Evolutionary conservation across 1,284 basidiomycete species (phyloP), one percentile per base, ranked within the genome.

Genomic region (Austroboletus niveus): DNA sequence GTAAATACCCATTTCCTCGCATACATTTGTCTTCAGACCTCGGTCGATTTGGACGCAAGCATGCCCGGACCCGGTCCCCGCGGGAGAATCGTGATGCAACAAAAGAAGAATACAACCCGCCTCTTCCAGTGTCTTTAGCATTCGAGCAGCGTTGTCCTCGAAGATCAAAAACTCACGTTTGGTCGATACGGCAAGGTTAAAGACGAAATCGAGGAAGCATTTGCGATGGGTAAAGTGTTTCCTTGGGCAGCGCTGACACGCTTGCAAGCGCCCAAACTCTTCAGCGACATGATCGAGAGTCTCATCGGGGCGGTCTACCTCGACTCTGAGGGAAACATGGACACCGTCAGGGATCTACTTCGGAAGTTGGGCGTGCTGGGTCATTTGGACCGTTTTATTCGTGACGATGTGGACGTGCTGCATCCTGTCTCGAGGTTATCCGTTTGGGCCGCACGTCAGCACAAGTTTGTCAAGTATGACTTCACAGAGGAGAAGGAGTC

Each of bases 261-360:
- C 30, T 74, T 89, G 46, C 86, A 91, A 64, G 85, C 90, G 2
- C 87, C 90, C 1, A 94, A 92, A 60, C 81, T 89, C 62, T 74
- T 89, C 59, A 86, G 83, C 57, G 87, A 91, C 68, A 82, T 87
- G 64, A 68, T 93, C 30, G 92, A 96, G 71, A 87, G 87, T 48
- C 61, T 93, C 22, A 73, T 95, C 27, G 92, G 92, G 6, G 91
- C 90, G 0, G 82, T 92, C 11, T 89, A 85, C 58, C 75, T 93
- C 34, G 93, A 96, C 67, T 80, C 82, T 1, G 65, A 64, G 1
- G 90, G 88, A 17, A 66, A 82, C 52, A 71, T 94, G 35, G 74
- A 78, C 15, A 71, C 72, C 10, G 78, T 83, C 30, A 76, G 75
- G 15, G 57, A 57, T 0, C 75, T 92, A 0, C 75, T 92, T 42